These are phyloP conservation scores for Mikania micrantha DNA, from an alignment of 129 eudicot species.

Conservation along the genomic window DNA sequence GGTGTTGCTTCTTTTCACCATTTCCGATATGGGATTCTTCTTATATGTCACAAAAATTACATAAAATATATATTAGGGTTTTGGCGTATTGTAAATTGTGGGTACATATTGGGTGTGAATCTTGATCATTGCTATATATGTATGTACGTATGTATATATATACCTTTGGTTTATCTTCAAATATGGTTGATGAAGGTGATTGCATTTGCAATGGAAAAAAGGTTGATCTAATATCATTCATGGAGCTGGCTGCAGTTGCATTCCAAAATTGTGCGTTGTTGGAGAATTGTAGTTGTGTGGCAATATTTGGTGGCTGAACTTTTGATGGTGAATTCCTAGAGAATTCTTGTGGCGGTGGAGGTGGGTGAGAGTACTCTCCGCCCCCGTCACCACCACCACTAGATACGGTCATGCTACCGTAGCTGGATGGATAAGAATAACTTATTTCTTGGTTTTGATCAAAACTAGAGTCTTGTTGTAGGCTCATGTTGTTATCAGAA, in stretches of 20 bases:
- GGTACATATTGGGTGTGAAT: conserved; percentile 1
- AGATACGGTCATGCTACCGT: conserved; percentile 17
- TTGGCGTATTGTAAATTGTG: not conserved
- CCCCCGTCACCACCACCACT: conserved; percentile 12
- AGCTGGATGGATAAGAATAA: conserved; percentile 32
- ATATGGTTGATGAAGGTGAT: conserved; percentile 32
- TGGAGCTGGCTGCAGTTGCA: conserved; percentile 51
- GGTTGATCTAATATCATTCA: conserved; percentile 45
- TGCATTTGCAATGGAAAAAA: conserved; percentile 61
- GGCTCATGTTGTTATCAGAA: conserved; percentile 41
- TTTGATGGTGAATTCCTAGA: conserved; percentile 39
- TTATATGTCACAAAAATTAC: conserved; percentile 11
- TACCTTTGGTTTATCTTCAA: conserved; percentile 86
- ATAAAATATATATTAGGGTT: conserved; percentile 29
- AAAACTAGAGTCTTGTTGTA: conserved; percentile 34
- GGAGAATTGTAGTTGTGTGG: conserved; percentile 30
- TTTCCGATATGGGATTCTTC: conserved; percentile 45
- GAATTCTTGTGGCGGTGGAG: conserved; percentile 29
- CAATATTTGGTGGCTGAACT: conserved; percentile 17
- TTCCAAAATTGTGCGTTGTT: conserved; percentile 73
- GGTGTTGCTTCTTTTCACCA: conserved; percentile 37
- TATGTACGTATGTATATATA: no score
- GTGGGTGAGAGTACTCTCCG: conserved; percentile 21
- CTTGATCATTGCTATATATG: not conserved
- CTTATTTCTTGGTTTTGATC: conserved; percentile 32